phyloP scores from a whole-genome alignment of 75 land plant species.

The Isoetes taiwanensis region DNA sequence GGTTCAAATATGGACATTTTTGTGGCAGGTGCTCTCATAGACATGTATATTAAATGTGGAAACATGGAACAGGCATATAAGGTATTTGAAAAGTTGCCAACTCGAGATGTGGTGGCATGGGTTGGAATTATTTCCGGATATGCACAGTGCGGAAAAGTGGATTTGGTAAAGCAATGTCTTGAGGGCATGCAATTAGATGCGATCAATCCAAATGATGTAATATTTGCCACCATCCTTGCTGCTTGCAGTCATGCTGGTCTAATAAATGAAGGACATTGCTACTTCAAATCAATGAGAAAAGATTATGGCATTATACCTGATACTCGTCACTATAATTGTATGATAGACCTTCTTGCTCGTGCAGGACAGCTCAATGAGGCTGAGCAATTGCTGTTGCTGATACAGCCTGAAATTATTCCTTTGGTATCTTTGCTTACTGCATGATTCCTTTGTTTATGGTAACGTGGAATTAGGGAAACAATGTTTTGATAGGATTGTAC shows the following conservation, averaged over 20 bases:
- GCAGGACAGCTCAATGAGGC: conserved; percentile 14
- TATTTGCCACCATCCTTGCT: conserved; percentile 15
- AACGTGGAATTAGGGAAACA: no score
- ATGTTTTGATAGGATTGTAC: no score
- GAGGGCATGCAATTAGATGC: conserved; percentile 12
- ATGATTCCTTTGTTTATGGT: no score
- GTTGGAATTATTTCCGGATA: conserved; percentile 41
- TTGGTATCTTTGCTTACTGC: no score
- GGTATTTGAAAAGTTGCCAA: conserved; percentile 21
- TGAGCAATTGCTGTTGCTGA: conserved; percentile 11
- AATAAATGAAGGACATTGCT: conserved; percentile 7
- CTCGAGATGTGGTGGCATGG: conserved; percentile 30
- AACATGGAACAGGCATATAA: conserved; percentile 20
- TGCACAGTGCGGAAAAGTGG: conserved; percentile 13
- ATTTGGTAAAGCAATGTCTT: conserved; percentile 16
- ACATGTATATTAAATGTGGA: conserved; percentile 53
- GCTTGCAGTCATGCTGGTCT: conserved; percentile 22
- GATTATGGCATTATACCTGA: conserved; percentile 13
- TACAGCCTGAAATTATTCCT: conserved; percentile 10
- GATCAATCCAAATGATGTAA: conserved; percentile 14
- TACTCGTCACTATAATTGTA: conserved; percentile 15
- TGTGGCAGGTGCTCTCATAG: conserved; percentile 32
- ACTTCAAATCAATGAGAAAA: conserved; percentile 15
- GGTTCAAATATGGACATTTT: conserved; percentile 11
- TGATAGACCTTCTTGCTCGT: conserved; percentile 28